Conservation (phyloP, 495 filamentous ascomycete genomes). For the Xylaria venustula region DNA sequence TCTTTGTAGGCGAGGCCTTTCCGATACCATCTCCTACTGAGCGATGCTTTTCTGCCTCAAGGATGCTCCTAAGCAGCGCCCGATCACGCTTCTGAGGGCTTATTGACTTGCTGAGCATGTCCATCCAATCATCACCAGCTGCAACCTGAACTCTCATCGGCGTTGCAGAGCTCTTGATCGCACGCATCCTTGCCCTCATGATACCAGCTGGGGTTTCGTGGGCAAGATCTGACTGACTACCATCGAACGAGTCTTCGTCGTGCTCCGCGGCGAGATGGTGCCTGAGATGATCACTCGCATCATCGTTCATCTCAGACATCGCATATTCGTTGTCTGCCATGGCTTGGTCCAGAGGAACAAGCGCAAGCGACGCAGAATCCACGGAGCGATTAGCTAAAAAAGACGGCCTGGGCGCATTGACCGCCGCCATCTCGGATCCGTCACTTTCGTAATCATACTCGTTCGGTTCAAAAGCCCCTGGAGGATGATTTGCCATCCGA, state of each 20-base stretch:
- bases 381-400: conserved; percentile 89
- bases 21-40: conserved; percentile 26
- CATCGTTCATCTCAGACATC: conserved; percentile 68
- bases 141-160: conserved; percentile 59
- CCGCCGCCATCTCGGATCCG: conserved; percentile 35
- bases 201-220: conserved; percentile 51
- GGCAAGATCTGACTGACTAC: conserved; percentile 35
- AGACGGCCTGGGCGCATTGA: conserved; percentile 58
- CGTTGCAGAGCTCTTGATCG: conserved; percentile 55
- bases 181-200: conserved; percentile 54
- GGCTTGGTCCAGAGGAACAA: conserved; percentile 61
- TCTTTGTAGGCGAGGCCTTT: conserved; percentile 29
- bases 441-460: conserved; percentile 52
- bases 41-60: conserved; percentile 37
- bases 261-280: conserved; percentile 67
- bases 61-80: conserved; percentile 46
- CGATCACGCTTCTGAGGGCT: conserved; percentile 88
- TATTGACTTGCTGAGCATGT: conserved; percentile 87
- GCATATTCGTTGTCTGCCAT: conserved; percentile 70
- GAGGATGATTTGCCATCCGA: conserved; percentile 66
- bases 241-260: conserved; percentile 41
- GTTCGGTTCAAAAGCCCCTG: conserved; percentile 70
- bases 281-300: conserved; percentile 70
- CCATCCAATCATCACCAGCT: conserved; percentile 73
- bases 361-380: conserved; percentile 71